Conservation (phyloP, 192 early-diverging fungal genomes). For the Podila minutissima region DNA sequence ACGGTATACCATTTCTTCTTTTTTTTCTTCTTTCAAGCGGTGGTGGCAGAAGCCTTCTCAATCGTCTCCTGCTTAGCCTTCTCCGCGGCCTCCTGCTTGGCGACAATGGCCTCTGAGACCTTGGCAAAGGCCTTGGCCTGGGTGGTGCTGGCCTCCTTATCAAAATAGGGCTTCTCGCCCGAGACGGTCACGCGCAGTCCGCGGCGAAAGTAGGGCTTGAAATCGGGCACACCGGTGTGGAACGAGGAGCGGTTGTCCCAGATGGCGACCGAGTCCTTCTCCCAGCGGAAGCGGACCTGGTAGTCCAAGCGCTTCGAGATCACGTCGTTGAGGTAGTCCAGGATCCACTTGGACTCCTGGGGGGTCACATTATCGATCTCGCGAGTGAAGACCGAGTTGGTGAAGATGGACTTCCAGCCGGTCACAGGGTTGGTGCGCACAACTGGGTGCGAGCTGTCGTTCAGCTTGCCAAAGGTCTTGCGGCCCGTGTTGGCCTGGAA, state of each 20-base stretch:
- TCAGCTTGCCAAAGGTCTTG: constrained; percentile 49
- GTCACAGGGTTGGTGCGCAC: constrained; percentile 78
- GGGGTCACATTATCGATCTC: constrained; percentile 61
- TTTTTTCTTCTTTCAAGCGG: constrained; percentile 20
- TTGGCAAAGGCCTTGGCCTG: constrained; percentile 41
- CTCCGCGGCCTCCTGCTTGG: constrained; percentile 39
- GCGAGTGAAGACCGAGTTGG: constrained; percentile 71
- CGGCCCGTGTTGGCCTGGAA: constrained; percentile 44
- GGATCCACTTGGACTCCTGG: constrained; percentile 63
- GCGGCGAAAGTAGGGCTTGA: constrained; percentile 35
- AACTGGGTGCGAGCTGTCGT: constrained; percentile 51
- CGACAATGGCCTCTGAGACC: constrained; percentile 36
- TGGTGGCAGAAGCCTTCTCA: constrained; percentile 14
- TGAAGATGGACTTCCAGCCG: constrained; percentile 72
- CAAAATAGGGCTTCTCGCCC: constrained; percentile 39
- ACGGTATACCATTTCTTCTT: too few relatives aligned
- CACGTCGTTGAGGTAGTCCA: constrained; percentile 67
- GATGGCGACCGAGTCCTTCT: constrained; percentile 69
- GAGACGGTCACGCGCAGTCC: constrained; percentile 43
- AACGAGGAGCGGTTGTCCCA: constrained; percentile 72
- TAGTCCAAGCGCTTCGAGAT: constrained; percentile 61
- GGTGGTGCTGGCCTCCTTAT: constrained; percentile 21
- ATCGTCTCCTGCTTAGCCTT: not conserved
- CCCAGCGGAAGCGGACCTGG: constrained; percentile 66
- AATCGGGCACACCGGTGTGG: constrained; percentile 58